phyloP scores from a whole-genome alignment of 2,329 filamentous ascomycete genomes.

The Colletotrichum sp. region DNA sequence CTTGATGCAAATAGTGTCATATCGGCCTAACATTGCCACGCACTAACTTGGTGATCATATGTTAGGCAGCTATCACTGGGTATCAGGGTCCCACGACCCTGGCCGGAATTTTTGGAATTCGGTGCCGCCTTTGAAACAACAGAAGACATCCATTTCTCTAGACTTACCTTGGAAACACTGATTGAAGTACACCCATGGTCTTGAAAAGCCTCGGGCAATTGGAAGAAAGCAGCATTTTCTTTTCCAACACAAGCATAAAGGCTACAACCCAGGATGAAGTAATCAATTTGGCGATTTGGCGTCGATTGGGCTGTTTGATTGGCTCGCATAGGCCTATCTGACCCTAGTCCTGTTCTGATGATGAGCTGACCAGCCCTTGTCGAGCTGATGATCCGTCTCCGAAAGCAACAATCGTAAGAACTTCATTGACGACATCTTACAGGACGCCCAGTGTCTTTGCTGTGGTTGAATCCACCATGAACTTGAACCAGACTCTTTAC shows the following conservation, averaged over 20 bases:
- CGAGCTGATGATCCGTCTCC: not conserved
- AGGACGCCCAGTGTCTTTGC: not conserved
- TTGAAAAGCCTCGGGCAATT: not conserved
- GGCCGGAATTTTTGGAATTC: not conserved
- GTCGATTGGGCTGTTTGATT: not conserved
- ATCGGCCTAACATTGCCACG: not conserved
- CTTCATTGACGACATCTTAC: not conserved
- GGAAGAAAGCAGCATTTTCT: not conserved
- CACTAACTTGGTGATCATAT: accelerated
- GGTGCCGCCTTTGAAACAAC: not conserved
- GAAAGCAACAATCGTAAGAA: not conserved
- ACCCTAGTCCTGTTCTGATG: not conserved
- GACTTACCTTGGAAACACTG: not conserved
- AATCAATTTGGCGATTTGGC: not conserved
- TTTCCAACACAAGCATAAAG: not conserved
- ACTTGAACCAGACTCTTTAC: not conserved
- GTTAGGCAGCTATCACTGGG: not conserved
- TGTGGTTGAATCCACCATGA: not conserved
- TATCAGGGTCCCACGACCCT: not conserved
- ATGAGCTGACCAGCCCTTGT: not conserved
- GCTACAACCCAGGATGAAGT: not conserved
- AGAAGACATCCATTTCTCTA: not conserved
- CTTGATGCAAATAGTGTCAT: not conserved
- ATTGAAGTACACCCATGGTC: not conserved
- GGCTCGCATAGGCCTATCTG: not conserved